phyloP scores from a whole-genome alignment of 2,329 filamentous ascomycete species.

The Pseudonectria buxi region DNA sequence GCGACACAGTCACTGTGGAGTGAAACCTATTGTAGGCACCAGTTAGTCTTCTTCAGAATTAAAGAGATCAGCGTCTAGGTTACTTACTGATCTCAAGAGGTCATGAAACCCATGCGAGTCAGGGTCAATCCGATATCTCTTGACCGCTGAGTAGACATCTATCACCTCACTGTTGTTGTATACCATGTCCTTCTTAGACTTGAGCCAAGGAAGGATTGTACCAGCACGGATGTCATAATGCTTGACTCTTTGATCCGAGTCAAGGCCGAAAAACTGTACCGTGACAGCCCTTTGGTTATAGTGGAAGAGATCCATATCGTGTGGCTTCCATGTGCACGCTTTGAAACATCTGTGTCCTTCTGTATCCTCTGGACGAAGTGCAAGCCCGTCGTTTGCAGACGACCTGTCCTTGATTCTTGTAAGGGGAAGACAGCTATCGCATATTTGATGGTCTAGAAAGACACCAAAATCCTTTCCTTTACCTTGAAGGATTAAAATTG shows the following conservation, averaged over 20 bases:
- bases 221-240: neutral
- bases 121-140: neutral
- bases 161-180: too few species aligned
- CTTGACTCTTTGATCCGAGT: neutral
- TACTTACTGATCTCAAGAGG: neutral
- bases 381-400: too few species aligned
- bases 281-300: neutral
- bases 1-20: slow-evolving; percentile 1
- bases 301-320: neutral
- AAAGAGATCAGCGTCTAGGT: neutral
- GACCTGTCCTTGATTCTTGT: too few species aligned
- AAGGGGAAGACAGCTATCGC: too few species aligned
- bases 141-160: neutral
- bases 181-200: neutral
- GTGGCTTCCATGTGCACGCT: neutral
- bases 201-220: slow-evolving; percentile 1
- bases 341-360: too few species aligned
- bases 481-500: too few species aligned
- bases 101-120: slow-evolving; percentile 1
- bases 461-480: too few species aligned
- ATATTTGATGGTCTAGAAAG: too few species aligned
- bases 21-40: neutral
- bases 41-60: too few species aligned
- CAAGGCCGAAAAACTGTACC: neutral
- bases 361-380: too few species aligned